Evolutionary conservation across 2,329 filamentous ascomycete species (phyloP).

Genomic region (Neopestalotiopsis clavispora): DNA sequence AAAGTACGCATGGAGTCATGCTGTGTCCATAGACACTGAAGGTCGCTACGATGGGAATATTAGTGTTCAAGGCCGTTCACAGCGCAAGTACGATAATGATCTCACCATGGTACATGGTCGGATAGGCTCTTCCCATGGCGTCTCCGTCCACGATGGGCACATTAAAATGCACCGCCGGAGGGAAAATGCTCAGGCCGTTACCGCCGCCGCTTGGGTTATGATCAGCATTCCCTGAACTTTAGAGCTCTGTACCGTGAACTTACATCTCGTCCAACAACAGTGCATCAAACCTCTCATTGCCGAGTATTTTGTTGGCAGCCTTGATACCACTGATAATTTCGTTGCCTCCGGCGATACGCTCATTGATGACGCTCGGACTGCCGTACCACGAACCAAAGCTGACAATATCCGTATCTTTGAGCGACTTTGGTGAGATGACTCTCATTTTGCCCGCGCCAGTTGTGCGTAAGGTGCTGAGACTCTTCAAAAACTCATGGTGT

Average conservation of each 20-base stretch:
- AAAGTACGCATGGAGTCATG: conserved; percentile 7
- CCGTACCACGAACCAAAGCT: conserved; percentile 13
- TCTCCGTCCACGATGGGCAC: conserved; percentile 10
- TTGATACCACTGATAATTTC: conserved; percentile 8
- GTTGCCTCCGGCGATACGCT: conserved; percentile 3
- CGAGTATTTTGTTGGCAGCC: conserved; percentile 7
- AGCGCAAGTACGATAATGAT: background rate
- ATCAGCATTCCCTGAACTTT: background rate
- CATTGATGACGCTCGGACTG: conserved; percentile 14
- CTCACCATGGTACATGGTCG: conserved; percentile 15
- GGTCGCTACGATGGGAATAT: background rate
- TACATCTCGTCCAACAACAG: conserved; percentile 8
- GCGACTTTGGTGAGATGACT: background rate
- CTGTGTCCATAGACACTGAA: conserved; percentile 10
- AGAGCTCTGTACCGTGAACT: background rate
- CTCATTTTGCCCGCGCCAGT: background rate
- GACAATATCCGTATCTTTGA: conserved; percentile 1
- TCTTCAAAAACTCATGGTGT: conserved; percentile 8
- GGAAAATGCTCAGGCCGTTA: conserved; percentile 7
- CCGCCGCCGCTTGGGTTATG: background rate
- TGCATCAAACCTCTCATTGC: background rate
- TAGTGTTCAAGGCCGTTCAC: background rate
- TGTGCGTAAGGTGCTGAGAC: background rate
- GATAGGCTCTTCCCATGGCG: conserved; percentile 14
- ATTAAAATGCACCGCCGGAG: conserved; percentile 7